Base-by-base conservation (phyloP, 768 basidiomycete genomes). In the Neoboletus subvelutipes region DNA sequence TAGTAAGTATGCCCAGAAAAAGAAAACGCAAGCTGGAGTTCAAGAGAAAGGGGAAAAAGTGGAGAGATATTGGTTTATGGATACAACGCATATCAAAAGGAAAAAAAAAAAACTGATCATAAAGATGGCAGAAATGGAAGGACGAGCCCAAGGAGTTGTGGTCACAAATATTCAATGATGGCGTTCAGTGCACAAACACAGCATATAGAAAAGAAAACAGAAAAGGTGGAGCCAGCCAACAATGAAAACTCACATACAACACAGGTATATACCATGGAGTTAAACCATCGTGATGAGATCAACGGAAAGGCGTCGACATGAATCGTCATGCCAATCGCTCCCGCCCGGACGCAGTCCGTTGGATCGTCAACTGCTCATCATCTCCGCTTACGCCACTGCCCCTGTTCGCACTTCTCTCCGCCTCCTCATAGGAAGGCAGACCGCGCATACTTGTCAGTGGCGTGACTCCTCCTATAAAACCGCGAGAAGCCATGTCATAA, bases 381-480 rank as follows among this genome's bases (percentile, higher is more conserved):
- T 56, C 61, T 4, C 10, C 45, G 0, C 34, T 47, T 5, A 1
- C 13, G 3, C 33, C 18, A 2, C 15, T 6, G 1, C 20, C 34
- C 7, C 37, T 48, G 6, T 50, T 36, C 45, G 40, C 54, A 24
- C 29, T 42, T 58, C 65, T 50, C 48, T 69, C 66, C 12, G 82
- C 82, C 67, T 93, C 93, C 62, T 92, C 92, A 63, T 98, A 98
- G 39, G 86, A 90, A 46, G 95, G 95, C 62, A 96, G 67, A 7
- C 90, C 92, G 28, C 76, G 78, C 76, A 87, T 78, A 64, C 88
- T 87, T 64, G 80, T 80, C 66, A 94, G 71, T 17, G 96, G 94
- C 11, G 89, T 86, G n/a, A 95, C 87, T 6, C 94, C 94, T 8
- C 94, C 94, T 28, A 95, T 79, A 73, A 95, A 96, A 7, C 94